Base-by-base conservation (phyloP, 2,329 filamentous ascomycete species). In the Alternaria brassicicola region DNA sequence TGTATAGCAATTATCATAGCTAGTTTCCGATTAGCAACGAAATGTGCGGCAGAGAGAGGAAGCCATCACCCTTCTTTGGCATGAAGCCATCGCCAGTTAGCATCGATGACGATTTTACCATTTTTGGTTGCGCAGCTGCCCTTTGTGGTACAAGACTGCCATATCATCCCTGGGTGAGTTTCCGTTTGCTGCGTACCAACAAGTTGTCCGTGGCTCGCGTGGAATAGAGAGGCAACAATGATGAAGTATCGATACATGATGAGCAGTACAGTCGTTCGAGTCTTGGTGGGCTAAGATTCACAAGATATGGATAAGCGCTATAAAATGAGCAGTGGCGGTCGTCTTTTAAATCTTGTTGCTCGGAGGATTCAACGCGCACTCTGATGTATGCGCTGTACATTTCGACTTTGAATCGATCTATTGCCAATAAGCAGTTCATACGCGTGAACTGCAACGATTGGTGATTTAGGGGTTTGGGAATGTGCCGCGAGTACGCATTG, bases 11-110 rank as follows among this genome's bases (percentile, higher is more conserved):
- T 73, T 73, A 19, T 76, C 78, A 55, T 77, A 79, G 41, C 77
- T 65, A 13, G 10, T 23, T 6, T 13, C 45, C 6, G 39, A 45
- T 54, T 10, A 48, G 39, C 8, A 46, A 30, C 5, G 17, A 38
- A 17, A 3, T 17, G 15, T 12, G 15, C 5, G 4, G 3, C n/a
- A 42, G 3, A 15, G 2, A 42, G 10, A 3, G 23, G 12, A 13
- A 12, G 31, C 17, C 21, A 55, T 25, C 57, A 62, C 63, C 63
- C 78, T 39, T 63, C 68, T 48, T 71, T 77, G 23, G 71, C 70
- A 68, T 83, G 80, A 17, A 80, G 68, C 81, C 80, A 83, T 54
- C 80, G 79, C 80, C 81, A 83, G 69, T 82, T 82, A 45, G 78
- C 72, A 53, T 81, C 79, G 12, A 81, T 69, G 7, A 76, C 74